A percentile compares a stretch with the other conserved stretches of the same genome.
Conservation (phyloP, 2,329 filamentous ascomycete genomes). For the Stagonosporopsis vannaccii region DNA sequence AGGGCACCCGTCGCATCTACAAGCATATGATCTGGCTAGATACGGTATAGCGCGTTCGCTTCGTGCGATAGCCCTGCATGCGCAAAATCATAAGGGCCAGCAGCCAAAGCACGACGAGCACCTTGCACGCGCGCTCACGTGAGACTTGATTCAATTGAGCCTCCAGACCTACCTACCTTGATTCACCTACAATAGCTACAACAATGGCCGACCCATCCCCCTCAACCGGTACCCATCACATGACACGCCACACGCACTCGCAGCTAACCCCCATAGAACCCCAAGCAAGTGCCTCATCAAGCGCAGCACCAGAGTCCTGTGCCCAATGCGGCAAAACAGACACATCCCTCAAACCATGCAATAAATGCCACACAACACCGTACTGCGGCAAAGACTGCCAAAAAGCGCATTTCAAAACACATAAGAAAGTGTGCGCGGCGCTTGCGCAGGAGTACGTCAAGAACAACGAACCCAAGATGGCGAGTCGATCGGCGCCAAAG, state of each 20-base stretch:
- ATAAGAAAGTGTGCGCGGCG: constrained; percentile 51
- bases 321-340: constrained; percentile 34
- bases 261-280: not conserved
- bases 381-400: constrained; percentile 54
- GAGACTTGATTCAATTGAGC: not conserved
- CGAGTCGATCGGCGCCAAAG: constrained; percentile 41
- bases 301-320: constrained; percentile 25
- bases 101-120: not conserved
- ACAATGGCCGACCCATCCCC: constrained; percentile 7
- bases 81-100: constrained; percentile 13
- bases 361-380: constrained; percentile 48
- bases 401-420: constrained; percentile 49
- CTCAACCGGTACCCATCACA: not conserved
- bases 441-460: constrained; percentile 51
- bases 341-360: constrained; percentile 46
- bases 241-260: not conserved
- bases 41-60: constrained; percentile 1
- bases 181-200: not conserved
- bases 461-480: constrained; percentile 50
- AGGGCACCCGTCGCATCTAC: not conserved
- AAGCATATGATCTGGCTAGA: not conserved
- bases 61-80: not conserved
- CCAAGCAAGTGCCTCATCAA: constrained; percentile 9
- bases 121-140: constrained; percentile 9
- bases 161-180: not conserved